Conservation (phyloP, 345 rosid genomes). For the Lepidium africanum region DNA sequence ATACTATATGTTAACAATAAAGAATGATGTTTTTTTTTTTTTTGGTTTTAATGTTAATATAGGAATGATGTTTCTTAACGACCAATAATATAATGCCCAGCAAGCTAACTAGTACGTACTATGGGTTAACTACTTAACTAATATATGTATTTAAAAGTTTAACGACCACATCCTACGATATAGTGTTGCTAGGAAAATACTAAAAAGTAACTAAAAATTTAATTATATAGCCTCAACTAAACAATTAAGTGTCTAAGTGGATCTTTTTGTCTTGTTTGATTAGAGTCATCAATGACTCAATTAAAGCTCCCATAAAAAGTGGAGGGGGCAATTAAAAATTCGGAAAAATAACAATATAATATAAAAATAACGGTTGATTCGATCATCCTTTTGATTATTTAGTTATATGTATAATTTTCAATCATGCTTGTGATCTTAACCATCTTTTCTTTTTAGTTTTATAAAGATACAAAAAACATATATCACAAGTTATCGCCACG, state of each 20-base stretch:
- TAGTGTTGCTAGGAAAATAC: neutral
- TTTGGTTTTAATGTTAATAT: too few species aligned
- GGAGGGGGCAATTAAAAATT: neutral
- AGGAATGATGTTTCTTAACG: neutral
- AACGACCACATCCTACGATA: conserved; percentile 1
- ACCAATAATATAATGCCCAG: neutral
- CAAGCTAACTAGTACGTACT: neutral
- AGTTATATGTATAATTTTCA: neutral
- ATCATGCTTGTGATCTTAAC: conserved; percentile 27
- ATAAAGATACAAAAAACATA: neutral
- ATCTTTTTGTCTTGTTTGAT: conserved; percentile 18
- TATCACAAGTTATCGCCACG: conserved; percentile 29
- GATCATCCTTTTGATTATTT: conserved; percentile 16
- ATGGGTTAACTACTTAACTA: neutral
- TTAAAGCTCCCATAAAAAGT: conserved; percentile 14
- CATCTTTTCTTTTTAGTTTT: conserved; percentile 8
- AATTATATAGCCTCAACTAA: neutral
- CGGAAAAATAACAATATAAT: neutral
- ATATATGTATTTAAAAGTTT: neutral
- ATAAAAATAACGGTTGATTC: conserved; percentile 24
- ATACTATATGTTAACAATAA: neutral
- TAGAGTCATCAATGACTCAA: conserved; percentile 29
- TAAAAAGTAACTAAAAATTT: neutral
- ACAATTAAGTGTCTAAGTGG: conserved; percentile 12
- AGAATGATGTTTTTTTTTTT: too few species aligned